These are phyloP conservation scores for Pyrrhoderma noxium DNA, from an alignment of 1,284 basidiomycete genomes.

Conservation along the genomic window DNA sequence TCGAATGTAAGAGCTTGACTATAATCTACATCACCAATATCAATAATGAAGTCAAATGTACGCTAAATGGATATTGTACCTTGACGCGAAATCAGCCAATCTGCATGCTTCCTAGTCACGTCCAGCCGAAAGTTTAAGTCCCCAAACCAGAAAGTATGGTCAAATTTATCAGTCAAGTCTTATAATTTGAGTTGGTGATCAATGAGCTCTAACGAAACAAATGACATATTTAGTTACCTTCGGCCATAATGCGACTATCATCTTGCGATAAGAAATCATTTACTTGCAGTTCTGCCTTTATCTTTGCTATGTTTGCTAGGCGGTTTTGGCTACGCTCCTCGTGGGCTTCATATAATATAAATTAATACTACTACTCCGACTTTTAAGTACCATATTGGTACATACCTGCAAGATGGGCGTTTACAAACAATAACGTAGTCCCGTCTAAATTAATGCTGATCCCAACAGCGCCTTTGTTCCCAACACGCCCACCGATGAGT, in stretches of 20 bases:
- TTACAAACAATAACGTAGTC: slow-evolving; percentile 75
- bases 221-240: slow-evolving; percentile 40
- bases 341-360: slow-evolving; percentile 47
- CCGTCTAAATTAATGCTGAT: slow-evolving; percentile 72
- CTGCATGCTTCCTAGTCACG: slow-evolving; percentile 66
- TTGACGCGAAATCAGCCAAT: slow-evolving; percentile 49
- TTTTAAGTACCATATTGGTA: slow-evolving; percentile 5
- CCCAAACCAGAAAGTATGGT: slow-evolving; percentile 75
- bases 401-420: slow-evolving; percentile 79
- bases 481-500: slow-evolving; percentile 79
- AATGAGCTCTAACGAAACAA: slow-evolving; percentile 6
- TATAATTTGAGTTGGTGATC: not conserved
- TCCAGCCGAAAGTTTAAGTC: slow-evolving; percentile 77
- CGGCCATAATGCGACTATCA: slow-evolving; percentile 56
- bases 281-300: slow-evolving; percentile 61
- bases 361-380: slow-evolving; percentile 2
- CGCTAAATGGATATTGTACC: slow-evolving; percentile 28
- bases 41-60: not conserved
- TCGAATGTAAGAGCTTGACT: slow-evolving; percentile 72
- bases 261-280: slow-evolving; percentile 57
- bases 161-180: slow-evolving; percentile 80
- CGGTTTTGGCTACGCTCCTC: slow-evolving; percentile 64
- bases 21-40: slow-evolving; percentile 43
- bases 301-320: slow-evolving; percentile 65
- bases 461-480: slow-evolving; percentile 83